Conservation (phyloP, 495 filamentous ascomycete species). For the Penicillium coprophilum region DNA sequence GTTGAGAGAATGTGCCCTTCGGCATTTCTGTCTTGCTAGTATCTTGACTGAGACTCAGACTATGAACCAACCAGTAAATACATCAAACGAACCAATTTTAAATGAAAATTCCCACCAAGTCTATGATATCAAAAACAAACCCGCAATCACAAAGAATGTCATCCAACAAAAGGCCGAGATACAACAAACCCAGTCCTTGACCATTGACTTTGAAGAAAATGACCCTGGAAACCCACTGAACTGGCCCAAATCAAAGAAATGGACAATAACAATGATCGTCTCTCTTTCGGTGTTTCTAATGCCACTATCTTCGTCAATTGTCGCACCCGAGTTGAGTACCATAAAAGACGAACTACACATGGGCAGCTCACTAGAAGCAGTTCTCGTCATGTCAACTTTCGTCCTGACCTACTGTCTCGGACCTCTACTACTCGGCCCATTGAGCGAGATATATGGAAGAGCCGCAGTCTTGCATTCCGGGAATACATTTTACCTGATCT, state of each 20-base stretch:
- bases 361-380: slow-evolving; percentile 44
- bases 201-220: background rate
- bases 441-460: slow-evolving; percentile 60
- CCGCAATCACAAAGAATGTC: background rate
- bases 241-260: slow-evolving; percentile 10
- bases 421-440: slow-evolving; percentile 54
- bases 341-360: slow-evolving; percentile 58
- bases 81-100: background rate
- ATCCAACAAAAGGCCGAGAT: background rate
- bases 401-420: slow-evolving; percentile 45
- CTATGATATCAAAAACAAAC: background rate
- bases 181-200: background rate
- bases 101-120: background rate
- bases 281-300: slow-evolving; percentile 10
- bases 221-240: slow-evolving; percentile 4
- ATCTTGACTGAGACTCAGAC: background rate
- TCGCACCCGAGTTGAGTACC: slow-evolving; percentile 55
- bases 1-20: background rate
- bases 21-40: background rate
- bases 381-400: slow-evolving; percentile 51
- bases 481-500: slow-evolving; percentile 55
- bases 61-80: background rate
- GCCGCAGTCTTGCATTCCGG: slow-evolving; percentile 48
- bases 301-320: slow-evolving; percentile 56
- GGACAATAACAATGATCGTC: slow-evolving; percentile 2